Evolutionary conservation across 2,329 filamentous ascomycete species (phyloP).

Genomic region (Drechmeria coniospora): DNA sequence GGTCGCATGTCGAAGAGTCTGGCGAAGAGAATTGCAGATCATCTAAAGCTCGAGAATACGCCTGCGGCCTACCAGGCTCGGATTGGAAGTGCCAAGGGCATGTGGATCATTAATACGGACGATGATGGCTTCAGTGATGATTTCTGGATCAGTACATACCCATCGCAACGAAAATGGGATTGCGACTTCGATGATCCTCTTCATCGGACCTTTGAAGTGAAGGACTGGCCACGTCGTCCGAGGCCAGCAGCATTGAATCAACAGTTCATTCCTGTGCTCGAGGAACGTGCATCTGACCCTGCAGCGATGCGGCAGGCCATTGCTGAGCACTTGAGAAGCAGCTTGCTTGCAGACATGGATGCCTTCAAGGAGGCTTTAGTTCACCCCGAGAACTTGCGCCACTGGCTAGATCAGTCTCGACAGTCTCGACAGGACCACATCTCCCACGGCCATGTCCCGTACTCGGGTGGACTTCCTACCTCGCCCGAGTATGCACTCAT

Average conservation of each 20-base stretch:
- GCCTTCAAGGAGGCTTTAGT: constrained; percentile 34
- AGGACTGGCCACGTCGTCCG: constrained; percentile 19
- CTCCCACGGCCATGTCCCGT: constrained; percentile 22
- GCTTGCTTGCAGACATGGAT: constrained; percentile 36
- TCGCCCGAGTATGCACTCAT: constrained; percentile 34
- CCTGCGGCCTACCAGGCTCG: constrained; percentile 55
- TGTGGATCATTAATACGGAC: constrained; percentile 50
- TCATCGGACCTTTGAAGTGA: constrained; percentile 52
- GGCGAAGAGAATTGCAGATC: constrained; percentile 33
- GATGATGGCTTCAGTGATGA: constrained; percentile 23
- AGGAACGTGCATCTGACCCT: constrained; percentile 37
- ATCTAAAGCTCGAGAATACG: constrained; percentile 33
- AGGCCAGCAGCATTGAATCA: constrained; percentile 43
- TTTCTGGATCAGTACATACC: constrained; percentile 51
- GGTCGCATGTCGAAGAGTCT: constrained; percentile 47
- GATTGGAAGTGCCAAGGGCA: constrained; percentile 58
- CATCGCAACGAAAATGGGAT: constrained; percentile 55
- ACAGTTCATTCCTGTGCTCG: constrained; percentile 53
- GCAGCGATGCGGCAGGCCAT: constrained; percentile 31
- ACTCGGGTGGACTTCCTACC: constrained; percentile 34
- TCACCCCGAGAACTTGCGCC: constrained; percentile 31
- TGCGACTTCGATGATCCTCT: constrained; percentile 29
- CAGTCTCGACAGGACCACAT: constrained; percentile 20
- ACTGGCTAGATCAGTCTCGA: constrained; percentile 34
- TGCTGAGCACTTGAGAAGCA: constrained; percentile 28